Evolutionary conservation across 768 basidiomycete genomes (phyloP).

Genomic region (Suillus discolor): DNA sequence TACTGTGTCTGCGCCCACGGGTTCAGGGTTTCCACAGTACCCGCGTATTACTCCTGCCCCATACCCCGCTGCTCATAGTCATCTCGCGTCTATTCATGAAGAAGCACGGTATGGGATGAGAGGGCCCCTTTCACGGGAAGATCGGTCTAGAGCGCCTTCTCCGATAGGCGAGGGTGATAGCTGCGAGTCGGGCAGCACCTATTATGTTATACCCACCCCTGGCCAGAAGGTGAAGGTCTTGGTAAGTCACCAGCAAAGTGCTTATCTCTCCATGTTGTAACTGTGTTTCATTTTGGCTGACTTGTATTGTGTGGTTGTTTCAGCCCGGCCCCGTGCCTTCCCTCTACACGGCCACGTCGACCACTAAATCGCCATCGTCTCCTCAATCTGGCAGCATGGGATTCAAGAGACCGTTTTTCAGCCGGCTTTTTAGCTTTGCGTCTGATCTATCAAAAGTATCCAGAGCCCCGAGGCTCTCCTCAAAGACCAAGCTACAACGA

Average conservation of each 20-base stretch:
- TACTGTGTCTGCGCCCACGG: conserved; percentile 65
- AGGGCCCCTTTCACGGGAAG: conserved; percentile 29
- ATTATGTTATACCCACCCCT: conserved; percentile 70
- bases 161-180: conserved; percentile 43
- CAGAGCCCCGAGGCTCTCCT: conserved; percentile 22
- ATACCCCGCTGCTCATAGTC: conserved; percentile 42
- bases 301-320: conserved; percentile 28
- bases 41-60: conserved; percentile 44
- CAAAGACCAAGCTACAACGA: conserved; percentile 44
- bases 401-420: conserved; percentile 61
- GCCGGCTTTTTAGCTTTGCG: conserved; percentile 57
- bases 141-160: conserved; percentile 38
- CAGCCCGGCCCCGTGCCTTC: conserved; percentile 51
- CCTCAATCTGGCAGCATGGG: conserved; percentile 40
- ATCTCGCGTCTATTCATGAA: conserved; percentile 40
- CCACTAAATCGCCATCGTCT: conserved; percentile 57
- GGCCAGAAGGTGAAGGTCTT: conserved; percentile 78
- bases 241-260: conserved; percentile 46
- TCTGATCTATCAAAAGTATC: conserved; percentile 39
- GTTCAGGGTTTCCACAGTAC: conserved; percentile 39
- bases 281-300: conserved; percentile 29
- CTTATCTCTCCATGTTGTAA: conserved; percentile 17
- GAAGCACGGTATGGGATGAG: conserved; percentile 35
- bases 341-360: conserved; percentile 59
- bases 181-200: conserved; percentile 66